A percentile compares a stretch with the other conserved stretches of the same genome.
Conservation (phyloP, 2,329 filamentous ascomycete genomes). For the Colletotrichum kahawae region DNA sequence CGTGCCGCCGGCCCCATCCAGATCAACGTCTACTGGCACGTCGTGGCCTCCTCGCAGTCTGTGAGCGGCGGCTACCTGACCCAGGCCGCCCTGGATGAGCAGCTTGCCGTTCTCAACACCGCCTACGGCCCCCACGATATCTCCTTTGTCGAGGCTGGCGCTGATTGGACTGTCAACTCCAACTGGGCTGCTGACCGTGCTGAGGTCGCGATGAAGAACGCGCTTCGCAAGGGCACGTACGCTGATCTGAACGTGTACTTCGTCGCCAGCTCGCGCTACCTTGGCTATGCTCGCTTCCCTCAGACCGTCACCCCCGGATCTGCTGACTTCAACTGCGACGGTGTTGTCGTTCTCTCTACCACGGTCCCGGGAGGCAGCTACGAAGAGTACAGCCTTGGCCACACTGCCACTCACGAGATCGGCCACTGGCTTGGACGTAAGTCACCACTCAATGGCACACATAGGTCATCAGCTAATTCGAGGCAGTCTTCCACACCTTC, state of each 20-base stretch:
- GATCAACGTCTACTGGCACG: slow-evolving; percentile 45
- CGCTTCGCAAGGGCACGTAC: slow-evolving; percentile 48
- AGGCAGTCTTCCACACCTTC: slow-evolving; percentile 49
- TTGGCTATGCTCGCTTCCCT: slow-evolving; percentile 56
- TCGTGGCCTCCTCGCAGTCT: slow-evolving; percentile 35
- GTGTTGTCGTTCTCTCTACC: slow-evolving; percentile 41
- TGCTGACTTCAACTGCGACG: slow-evolving; percentile 40
- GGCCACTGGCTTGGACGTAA: slow-evolving; percentile 52
- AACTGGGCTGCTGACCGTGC: slow-evolving; percentile 47
- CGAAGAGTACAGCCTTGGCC: slow-evolving; percentile 37
- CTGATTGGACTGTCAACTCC: slow-evolving; percentile 51
- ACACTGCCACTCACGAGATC: slow-evolving; percentile 45
- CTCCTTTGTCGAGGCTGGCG: slow-evolving; percentile 47
- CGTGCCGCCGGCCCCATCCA: slow-evolving; percentile 29
- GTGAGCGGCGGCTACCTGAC: slow-evolving; percentile 38
- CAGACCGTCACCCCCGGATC: slow-evolving; percentile 25
- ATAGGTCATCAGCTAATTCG: neutral
- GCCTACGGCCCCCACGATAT: slow-evolving; percentile 49
- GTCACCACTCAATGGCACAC: neutral
- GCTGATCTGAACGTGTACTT: slow-evolving; percentile 53
- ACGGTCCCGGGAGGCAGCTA: slow-evolving; percentile 42
- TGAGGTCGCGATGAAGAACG: slow-evolving; percentile 48
- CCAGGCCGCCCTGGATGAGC: slow-evolving; percentile 35
- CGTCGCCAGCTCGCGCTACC: slow-evolving; percentile 39
- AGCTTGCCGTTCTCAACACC: slow-evolving; percentile 50